phyloP scores from a whole-genome alignment of 2,329 filamentous ascomycete genomes.

The Purpureocillium takamizusanense region DNA sequence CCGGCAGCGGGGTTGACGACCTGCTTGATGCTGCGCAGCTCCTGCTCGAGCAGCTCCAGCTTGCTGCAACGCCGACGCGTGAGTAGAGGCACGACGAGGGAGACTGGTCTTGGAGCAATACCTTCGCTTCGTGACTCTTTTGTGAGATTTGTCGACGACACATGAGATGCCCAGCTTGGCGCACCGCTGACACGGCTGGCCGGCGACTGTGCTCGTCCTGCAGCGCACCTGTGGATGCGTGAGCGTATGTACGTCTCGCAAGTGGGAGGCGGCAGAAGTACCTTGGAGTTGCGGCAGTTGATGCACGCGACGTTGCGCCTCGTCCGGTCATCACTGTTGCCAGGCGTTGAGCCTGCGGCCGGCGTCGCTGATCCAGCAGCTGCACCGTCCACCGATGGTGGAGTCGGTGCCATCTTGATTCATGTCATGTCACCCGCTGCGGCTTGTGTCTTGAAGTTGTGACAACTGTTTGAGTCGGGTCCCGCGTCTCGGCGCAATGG shows the following conservation, averaged over 20 bases:
- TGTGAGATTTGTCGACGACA: constrained; percentile 37
- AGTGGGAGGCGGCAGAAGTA: no score
- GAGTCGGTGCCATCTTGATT: constrained; percentile 19
- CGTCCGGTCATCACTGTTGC: constrained; percentile 18
- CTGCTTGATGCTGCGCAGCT: constrained; percentile 45
- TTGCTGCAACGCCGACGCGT: constrained; percentile 27
- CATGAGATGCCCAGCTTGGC: constrained; percentile 33
- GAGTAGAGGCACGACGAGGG: background rate
- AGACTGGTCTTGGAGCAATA: constrained; percentile 8
- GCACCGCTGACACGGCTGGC: constrained; percentile 35
- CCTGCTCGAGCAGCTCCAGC: constrained; percentile 44
- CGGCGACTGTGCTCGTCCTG: constrained; percentile 26
- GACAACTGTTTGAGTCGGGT: no score
- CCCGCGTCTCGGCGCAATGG: no score
- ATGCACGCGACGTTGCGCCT: constrained; percentile 28
- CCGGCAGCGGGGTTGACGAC: constrained; percentile 27
- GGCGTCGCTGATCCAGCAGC: background rate
- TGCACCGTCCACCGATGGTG: constrained; percentile 18
- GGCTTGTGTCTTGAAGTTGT: background rate
- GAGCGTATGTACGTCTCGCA: no score
- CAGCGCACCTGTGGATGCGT: constrained; percentile 42
- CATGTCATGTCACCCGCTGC: constrained; percentile 9
- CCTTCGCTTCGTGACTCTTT: constrained; percentile 36
- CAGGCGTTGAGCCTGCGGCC: constrained; percentile 12
- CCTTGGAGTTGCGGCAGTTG: constrained; percentile 31